Base-by-base conservation (phyloP, 805 yeast genomes). In the Candida chilensis region DNA sequence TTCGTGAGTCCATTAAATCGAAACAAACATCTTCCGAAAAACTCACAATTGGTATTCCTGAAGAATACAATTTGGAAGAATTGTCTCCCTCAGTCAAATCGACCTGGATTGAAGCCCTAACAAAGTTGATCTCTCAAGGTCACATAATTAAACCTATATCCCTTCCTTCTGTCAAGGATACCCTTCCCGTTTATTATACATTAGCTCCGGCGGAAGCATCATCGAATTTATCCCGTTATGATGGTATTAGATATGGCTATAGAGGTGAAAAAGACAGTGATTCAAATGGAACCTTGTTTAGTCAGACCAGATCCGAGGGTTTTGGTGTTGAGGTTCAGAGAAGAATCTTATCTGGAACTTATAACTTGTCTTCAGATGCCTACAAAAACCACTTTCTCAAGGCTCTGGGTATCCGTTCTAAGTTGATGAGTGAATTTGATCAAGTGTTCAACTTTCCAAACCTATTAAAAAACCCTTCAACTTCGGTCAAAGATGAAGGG, bases 201-300 rank as follows among this genome's bases (percentile, higher is more conserved):
- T 42, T 94, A 21, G 88, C 92, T 2, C 82, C 96, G 0, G 82
- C 96, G 0, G 98, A 92, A 47, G 97, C 96, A 0, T 78, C 94
- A 1, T 90, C 97, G 0, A 92, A 92, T 47, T 64, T 92, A 29
- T 72, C 96, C 1, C 64, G 96, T 19, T 92, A 70, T 47, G 98
- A 92, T 53, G 98, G 98, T 3, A 60, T 88, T 14, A 63, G 96
- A 33, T 92, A 79, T 48, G 97, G 97, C 1, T 53, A 46, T 32
- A 60, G 82, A 22, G 60, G 68, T 1, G 51, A 45, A 18, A 37
- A 40, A 1, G 51, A 53, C 33, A 33, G 27, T 24, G 50, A 34
- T 31, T 34, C 27, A 3, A 52, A 58, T 16, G 49, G 60, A 37
- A 51, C 64, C 18, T 54, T 67, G n/a, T 74, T 67, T 41, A 67